phyloP scores from a whole-genome alignment of 202 grass and related monocot species.

The Setaria viridis region DNA sequence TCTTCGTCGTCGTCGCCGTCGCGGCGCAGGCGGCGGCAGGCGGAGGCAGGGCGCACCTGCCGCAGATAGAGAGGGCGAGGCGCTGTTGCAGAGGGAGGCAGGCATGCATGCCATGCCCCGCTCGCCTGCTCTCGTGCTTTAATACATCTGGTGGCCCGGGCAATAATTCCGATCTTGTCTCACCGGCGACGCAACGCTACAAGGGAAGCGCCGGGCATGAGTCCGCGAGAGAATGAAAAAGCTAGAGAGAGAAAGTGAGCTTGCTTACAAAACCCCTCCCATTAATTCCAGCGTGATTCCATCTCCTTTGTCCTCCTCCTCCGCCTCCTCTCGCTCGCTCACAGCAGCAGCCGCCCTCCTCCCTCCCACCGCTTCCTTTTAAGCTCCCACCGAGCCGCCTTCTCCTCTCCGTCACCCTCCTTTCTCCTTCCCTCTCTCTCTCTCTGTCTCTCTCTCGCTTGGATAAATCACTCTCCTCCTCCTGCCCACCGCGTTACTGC shows the following conservation, averaged over 20 bases:
- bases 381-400: not conserved
- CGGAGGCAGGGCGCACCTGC: not conserved
- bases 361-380: slow-evolving; percentile 25
- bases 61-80: not conserved
- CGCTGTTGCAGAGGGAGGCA: not conserved
- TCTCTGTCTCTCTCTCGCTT: not conserved
- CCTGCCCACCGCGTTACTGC: not conserved
- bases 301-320: slow-evolving; percentile 48
- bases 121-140: not conserved
- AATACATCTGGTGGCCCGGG: not conserved
- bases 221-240: not conserved
- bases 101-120: not conserved
- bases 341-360: not conserved
- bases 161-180: slow-evolving; percentile 54
- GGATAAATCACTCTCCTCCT: not conserved
- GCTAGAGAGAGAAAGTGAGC: not conserved
- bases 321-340: slow-evolving; percentile 4
- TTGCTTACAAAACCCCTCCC: not conserved
- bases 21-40: no score
- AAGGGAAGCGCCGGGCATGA: not conserved
- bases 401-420: slow-evolving; percentile 11
- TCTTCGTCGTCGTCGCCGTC: no score
- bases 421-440: not conserved
- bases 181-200: not conserved
- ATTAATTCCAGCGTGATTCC: slow-evolving; percentile 61